Percentiles rank a stretch among this genome's conserved stretches.
phyloP scores from a whole-genome alignment of 768 basidiomycete species.

The Pholiota conissans region DNA sequence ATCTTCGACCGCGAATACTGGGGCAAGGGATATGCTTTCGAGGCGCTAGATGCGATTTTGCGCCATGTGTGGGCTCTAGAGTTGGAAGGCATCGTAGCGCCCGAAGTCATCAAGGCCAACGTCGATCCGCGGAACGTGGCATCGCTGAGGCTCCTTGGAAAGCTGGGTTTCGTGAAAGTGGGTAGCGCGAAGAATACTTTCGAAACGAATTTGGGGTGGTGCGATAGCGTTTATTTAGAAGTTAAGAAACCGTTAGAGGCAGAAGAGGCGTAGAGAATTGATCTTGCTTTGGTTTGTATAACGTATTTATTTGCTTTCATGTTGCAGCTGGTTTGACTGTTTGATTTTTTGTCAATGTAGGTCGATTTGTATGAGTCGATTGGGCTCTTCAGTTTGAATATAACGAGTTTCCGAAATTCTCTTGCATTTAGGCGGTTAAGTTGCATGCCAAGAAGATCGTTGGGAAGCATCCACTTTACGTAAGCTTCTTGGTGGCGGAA shows the following conservation, averaged over 20 bases:
- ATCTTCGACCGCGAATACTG: slow-evolving; percentile 21
- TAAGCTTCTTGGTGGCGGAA: too few species aligned
- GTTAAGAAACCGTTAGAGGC: slow-evolving; percentile 1
- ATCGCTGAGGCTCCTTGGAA: slow-evolving; percentile 16
- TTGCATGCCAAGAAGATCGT: too few species aligned
- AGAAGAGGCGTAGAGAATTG: not conserved
- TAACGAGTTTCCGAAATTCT: too few species aligned
- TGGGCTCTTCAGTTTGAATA: too few species aligned
- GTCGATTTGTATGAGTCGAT: too few species aligned
- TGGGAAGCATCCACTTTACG: too few species aligned
- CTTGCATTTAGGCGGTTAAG: too few species aligned
- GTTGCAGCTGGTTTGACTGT: too few species aligned
- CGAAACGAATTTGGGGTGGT: slow-evolving; percentile 25
- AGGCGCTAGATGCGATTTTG: slow-evolving; percentile 21
- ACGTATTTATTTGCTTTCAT: not conserved
- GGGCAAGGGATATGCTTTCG: slow-evolving; percentile 24
- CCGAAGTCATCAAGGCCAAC: slow-evolving; percentile 17
- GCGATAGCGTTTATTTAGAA: slow-evolving; percentile 25
- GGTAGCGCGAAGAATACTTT: slow-evolving; percentile 21
- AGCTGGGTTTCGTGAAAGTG: slow-evolving; percentile 20
- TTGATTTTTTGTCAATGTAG: too few species aligned
- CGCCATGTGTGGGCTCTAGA: slow-evolving; percentile 15
- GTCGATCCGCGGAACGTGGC: slow-evolving; percentile 23
- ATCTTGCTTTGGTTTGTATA: not conserved
- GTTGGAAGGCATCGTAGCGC: not conserved